Conservation (phyloP, 2,329 filamentous ascomycete species). For the Capronia americana region DNA sequence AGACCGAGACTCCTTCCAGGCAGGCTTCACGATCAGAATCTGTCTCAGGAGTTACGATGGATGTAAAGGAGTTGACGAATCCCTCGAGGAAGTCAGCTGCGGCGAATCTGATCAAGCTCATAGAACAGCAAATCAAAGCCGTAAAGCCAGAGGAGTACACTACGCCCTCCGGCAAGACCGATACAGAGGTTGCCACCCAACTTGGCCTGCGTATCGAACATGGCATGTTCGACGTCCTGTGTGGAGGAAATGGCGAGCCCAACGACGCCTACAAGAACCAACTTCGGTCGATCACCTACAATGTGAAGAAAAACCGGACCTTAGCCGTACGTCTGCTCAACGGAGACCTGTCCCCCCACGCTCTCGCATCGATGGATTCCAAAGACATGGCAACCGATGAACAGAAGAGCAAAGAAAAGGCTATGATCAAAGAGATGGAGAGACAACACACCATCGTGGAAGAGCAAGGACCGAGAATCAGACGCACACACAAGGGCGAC, state of each 20-base stretch:
- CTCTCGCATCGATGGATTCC: conserved; percentile 83
- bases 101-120: conserved; percentile 71
- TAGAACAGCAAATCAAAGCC: conserved; percentile 70
- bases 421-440: conserved; percentile 64
- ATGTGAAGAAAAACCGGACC: conserved; percentile 85
- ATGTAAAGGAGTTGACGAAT: conserved; percentile 62
- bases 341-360: conserved; percentile 72
- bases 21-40: conserved; percentile 44
- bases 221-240: conserved; percentile 62
- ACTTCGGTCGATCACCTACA: conserved; percentile 78
- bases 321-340: conserved; percentile 78
- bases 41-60: conserved; percentile 44
- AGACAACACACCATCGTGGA: conserved; percentile 74
- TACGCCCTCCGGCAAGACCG: conserved; percentile 68
- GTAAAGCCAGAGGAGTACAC: conserved; percentile 69
- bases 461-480: conserved; percentile 76
- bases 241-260: conserved; percentile 58
- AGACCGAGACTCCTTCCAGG: conserved; percentile 41
- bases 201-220: conserved; percentile 83
- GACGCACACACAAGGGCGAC: conserved; percentile 93
- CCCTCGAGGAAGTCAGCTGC: conserved; percentile 71
- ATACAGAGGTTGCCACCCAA: conserved; percentile 69
- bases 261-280: conserved; percentile 65
- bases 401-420: conserved; percentile 68
- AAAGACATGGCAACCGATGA: conserved; percentile 94